These are phyloP conservation scores for Coemansia sp. DNA, from an alignment of 192 early-diverging fungal species.

Conservation along the genomic window DNA sequence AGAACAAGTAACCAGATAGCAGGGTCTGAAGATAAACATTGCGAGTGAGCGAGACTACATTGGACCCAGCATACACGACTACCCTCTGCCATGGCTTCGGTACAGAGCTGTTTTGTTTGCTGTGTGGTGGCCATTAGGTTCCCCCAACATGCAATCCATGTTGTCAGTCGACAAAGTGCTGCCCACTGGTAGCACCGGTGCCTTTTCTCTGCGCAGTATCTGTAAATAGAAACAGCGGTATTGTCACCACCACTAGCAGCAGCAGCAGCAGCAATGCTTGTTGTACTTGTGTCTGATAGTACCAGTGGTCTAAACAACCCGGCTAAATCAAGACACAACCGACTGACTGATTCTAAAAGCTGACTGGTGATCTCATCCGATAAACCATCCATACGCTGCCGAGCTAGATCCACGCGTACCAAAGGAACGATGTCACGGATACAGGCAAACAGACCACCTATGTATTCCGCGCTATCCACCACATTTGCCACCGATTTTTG, in stretches of 20 bases:
- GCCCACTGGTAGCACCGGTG: slow-evolving; percentile 49
- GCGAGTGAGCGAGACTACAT: neutral
- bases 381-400: neutral
- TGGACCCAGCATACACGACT: slow-evolving; percentile 34
- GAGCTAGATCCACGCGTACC: neutral
- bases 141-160: slow-evolving; percentile 13
- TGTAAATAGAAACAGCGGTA: slow-evolving; percentile 1
- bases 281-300: neutral
- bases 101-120: neutral
- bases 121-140: neutral
- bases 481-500: neutral
- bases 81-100: slow-evolving; percentile 16
- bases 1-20: slow-evolving; percentile 32
- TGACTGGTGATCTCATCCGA: neutral
- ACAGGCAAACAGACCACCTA: slow-evolving; percentile 26
- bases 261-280: too few relatives aligned
- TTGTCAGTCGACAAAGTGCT: slow-evolving; percentile 18
- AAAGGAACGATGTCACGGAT: slow-evolving; percentile 22
- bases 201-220: slow-evolving; percentile 15
- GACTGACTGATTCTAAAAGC: neutral
- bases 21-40: neutral
- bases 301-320: slow-evolving; percentile 5
- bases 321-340: slow-evolving; percentile 4
- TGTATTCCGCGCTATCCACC: neutral
- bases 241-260: neutral